Base-by-base conservation (phyloP, 306 rosid species). In the Vigna hirtella region DNA sequence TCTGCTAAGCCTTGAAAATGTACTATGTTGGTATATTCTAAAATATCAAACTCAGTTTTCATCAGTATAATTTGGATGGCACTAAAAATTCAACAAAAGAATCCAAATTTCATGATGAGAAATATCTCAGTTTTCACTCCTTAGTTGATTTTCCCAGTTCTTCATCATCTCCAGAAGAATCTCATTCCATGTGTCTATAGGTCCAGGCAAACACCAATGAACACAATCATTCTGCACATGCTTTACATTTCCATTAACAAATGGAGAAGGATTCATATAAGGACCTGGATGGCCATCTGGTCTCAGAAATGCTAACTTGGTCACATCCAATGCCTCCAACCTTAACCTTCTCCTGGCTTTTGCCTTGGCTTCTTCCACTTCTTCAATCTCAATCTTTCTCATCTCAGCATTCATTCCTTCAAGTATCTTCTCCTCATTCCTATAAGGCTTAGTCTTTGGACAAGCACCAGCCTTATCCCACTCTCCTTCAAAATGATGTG, bases 221-320 rank as follows among this genome's bases (percentile, higher is more conserved):
- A 93, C 93, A 82, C 98, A 93, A 63, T 93, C 97, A 73, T 94
- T 92, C 70, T 90, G 98, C 9, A 94, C 88, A n/a, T 55, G 82
- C 17, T 87, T 91, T 30, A 20, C 53, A 24, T 68, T 78, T 4
- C 90, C 91, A 77, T 89, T 73, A 45, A 68, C 81, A 82, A 85
- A 84, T 45, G 98, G 98, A 82, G 76, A 84, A 15, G 91, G 89
- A 42, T 92, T 51, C 98, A 94, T 92, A 16, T 92, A 94, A 28
- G 98, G 94, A 32, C 98, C 98, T 0, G 98, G 98, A n/a, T 94
- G 98, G 10, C 97, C 97, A 82, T 94, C 98, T 2, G 96, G 92
- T 65, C 98, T 85, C 91, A 90, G 38, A 28, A 94, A 50, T 2
- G 96, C 86, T 14, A 94, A 65, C 36, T 86, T 78, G 2, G 92